Evolutionary conservation across 352 stramenopile genomes (phyloP), one percentile per base, ranked within the genome.

Genomic region (Pythium dissimile): DNA sequence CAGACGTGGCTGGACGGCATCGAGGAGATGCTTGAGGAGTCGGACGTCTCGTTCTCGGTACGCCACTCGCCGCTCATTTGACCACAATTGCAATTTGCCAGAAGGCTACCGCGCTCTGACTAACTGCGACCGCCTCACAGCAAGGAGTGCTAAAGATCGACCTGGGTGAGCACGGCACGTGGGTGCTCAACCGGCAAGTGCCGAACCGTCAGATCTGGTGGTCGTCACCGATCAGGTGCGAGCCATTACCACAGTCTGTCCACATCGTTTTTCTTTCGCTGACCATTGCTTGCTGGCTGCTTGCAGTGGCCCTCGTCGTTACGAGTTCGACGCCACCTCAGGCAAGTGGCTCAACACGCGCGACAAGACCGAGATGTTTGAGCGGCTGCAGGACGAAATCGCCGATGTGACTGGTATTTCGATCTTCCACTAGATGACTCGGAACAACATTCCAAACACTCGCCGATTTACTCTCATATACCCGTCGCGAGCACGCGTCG

Each of bases 141-240:
- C 92, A 98, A 96, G 96, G 96, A 24, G 96, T 99, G 12, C 66
- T 99, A 34, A 98, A 96, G 39, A 90, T 98, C 47, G 85, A 94
- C 41, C 73, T 99, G 23, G 93, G 92, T 38, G 81, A 94, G 23
- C 75, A 96, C 64, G 95, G 96, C 54, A 98, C 92, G 42, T 99
- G 92, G 88, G 96, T 99, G 27, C 84, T 99, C 58, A 99, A 99
- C 75, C 98, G 98, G 64, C 96, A 99, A 70, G 97, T 96, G 34
- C 96, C 96, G 4, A 99, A 99, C 77, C 80, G 86, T 34, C 95
- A 98, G 71, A 93, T 98, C 54, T 98, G 94, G 94, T 98, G 94
- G 95, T 98, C 92, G 7, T 98, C 94, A 54, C 96, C 96, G 3
- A 80, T 98, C 59, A 97, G 88, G 83, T 91, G 59, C 27, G 60